phyloP scores from a whole-genome alignment of 2,329 filamentous ascomycete genomes.

The Chaetomiaceae sp. region DNA sequence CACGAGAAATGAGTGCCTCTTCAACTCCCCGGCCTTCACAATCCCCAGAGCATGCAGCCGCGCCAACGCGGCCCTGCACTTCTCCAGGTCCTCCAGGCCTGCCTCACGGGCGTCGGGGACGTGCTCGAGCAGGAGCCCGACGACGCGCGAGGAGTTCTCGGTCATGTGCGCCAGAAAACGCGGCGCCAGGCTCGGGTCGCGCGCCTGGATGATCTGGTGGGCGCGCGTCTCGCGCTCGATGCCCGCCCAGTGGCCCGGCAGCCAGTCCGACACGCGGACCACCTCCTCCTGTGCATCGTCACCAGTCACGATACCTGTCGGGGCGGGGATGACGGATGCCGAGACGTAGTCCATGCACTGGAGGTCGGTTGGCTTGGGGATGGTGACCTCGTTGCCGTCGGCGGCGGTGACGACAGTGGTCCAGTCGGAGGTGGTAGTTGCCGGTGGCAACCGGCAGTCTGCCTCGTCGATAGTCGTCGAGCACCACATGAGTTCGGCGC shows the following conservation, averaged over 20 bases:
- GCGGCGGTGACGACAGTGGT: not conserved
- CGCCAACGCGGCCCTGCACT: not conserved
- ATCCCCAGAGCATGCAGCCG: not conserved
- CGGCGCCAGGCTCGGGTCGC: not conserved
- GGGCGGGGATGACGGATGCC: not conserved
- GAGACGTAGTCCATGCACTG: not conserved
- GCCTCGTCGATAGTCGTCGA: not conserved
- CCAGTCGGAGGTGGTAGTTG: not conserved
- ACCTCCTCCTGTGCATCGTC: not conserved
- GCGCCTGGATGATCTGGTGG: not conserved
- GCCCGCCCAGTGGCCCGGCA: not conserved
- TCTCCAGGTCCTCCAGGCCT: not conserved
- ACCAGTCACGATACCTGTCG: not conserved
- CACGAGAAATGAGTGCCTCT: not conserved
- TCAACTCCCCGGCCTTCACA: not conserved
- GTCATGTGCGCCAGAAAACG: not conserved
- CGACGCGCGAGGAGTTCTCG: not conserved
- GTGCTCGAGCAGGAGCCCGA: conserved; percentile 1
- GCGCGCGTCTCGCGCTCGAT: not conserved
- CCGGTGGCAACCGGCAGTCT: not conserved
- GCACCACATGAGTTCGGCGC: not conserved
- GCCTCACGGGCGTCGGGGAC: not conserved
- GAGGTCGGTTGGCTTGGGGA: not conserved
- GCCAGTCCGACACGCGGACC: not conserved
- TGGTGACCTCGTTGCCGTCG: not conserved